Conservation (phyloP, 495 filamentous ascomycete species). For the Xanthoparmelia taractica region DNA sequence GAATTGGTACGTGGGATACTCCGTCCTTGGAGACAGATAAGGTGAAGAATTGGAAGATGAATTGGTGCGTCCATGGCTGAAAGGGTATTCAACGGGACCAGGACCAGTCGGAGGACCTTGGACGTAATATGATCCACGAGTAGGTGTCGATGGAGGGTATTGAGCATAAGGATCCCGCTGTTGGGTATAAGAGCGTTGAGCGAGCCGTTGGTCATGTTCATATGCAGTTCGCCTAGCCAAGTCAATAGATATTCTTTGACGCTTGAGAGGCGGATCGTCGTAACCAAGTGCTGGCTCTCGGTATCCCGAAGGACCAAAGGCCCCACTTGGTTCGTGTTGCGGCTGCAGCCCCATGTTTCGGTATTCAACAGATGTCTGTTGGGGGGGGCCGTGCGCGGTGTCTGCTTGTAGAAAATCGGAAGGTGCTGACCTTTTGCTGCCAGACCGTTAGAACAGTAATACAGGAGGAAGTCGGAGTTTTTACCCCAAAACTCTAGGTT, state of each 20-base stretch:
- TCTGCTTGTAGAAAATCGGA: constrained; percentile 9
- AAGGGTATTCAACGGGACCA: constrained; percentile 18
- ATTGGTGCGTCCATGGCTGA: constrained; percentile 17
- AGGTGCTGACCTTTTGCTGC: constrained; percentile 23
- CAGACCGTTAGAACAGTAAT: background rate
- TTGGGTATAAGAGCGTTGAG: constrained; percentile 20
- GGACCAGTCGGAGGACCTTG: constrained; percentile 17
- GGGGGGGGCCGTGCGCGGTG: constrained; percentile 6
- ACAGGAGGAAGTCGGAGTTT: background rate
- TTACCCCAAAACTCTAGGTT: constrained; percentile 54
- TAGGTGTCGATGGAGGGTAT: constrained; percentile 16
- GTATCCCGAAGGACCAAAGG: constrained; percentile 4
- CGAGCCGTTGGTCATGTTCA: constrained; percentile 16
- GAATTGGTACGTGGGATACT: constrained; percentile 14
- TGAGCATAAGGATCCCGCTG: constrained; percentile 15
- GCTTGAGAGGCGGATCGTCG: constrained; percentile 23
- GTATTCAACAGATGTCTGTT: constrained; percentile 13
- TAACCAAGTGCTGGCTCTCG: constrained; percentile 5
- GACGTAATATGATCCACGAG: constrained; percentile 15
- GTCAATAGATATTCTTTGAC: constrained; percentile 23
- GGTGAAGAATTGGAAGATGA: constrained; percentile 27
- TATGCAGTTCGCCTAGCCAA: constrained; percentile 10
- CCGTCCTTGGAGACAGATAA: constrained; percentile 21
- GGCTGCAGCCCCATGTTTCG: constrained; percentile 17
- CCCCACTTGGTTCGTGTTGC: constrained; percentile 11